Evolutionary conservation across 2,329 filamentous ascomycete species (phyloP), one percentile per base, ranked within the genome.

Genomic region (Dryadomyces quercus-mongolicae): DNA sequence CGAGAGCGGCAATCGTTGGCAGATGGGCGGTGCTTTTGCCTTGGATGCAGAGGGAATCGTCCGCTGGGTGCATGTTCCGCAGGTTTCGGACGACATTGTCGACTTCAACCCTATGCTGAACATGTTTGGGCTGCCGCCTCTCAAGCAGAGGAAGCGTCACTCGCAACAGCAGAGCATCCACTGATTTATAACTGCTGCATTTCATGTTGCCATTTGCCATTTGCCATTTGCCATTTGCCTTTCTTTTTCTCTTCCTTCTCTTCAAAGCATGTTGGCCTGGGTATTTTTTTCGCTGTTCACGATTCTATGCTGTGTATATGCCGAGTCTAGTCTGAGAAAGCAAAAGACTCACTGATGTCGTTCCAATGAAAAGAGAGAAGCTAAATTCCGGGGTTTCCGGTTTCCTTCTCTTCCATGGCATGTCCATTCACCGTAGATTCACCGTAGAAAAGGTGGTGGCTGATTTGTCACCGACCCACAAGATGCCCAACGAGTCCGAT

Each of bases 1-100:
- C 2, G 80, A 85, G 66, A 84, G 78, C 62, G 84, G 84, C 43
- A 80, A 69, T 59, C 68, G 82, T 52, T 88, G 85, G 84, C 84
- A 88, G 73, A 84, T 70, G 25, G 72, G 76, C 48, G 85, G 84
- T 31, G 78, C 77, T 31, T 88, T 82, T 67, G 82, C 77, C 2
- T 67, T 84, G 31, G 79, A 82, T 62, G 62, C 62, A 6, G 64
- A 71, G 31, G 80, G 80, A 2, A 61, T 68, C 13, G 73, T 85
- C 3, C 70, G 67, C 53, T 84, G 79, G 78, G 70, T 67, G 5
- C 67, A 71, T 54, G 66, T 74, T 56, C 71, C 73, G 13, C 60
- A 60, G 52, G 69, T 72, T 22, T 74, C 79, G 31, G 75, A 77
- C 62, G 76, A 82, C 56, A 59, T 82, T 18, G 69, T 75, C 5